Evolutionary conservation across 768 basidiomycete genomes (phyloP).

Genomic region (Melanogaster broomeanus): DNA sequence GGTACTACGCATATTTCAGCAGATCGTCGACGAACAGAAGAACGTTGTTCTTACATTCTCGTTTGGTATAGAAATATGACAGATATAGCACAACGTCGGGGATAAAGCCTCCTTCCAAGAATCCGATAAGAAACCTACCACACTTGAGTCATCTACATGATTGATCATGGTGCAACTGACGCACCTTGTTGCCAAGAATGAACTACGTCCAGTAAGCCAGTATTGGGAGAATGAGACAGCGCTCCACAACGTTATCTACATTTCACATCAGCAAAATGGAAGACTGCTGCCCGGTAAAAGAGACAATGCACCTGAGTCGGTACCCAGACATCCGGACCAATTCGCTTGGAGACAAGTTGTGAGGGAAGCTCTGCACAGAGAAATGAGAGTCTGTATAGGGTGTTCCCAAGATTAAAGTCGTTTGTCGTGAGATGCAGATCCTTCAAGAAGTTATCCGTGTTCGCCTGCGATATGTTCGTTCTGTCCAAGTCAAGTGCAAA

Average conservation of each 20-base stretch:
- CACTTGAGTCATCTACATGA: neutral
- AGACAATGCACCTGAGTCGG: conserved; percentile 47
- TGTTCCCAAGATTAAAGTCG: conserved; percentile 67
- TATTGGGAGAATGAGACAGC: conserved; percentile 57
- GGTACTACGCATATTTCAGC: neutral
- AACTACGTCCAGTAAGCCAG: conserved; percentile 52
- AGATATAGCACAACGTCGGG: conserved; percentile 66
- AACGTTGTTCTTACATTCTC: conserved; percentile 39
- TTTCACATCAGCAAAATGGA: neutral
- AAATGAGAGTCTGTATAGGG: conserved; percentile 52
- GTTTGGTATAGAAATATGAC: conserved; percentile 64
- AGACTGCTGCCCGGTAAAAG: neutral
- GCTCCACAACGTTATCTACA: conserved; percentile 58
- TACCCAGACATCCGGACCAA: conserved; percentile 71
- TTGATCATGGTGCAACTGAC: neutral
- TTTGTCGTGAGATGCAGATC: conserved; percentile 63
- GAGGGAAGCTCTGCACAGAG: conserved; percentile 62
- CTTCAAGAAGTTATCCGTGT: conserved; percentile 66
- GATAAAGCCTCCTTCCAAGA: conserved; percentile 66
- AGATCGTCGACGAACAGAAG: neutral
- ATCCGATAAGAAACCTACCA: conserved; percentile 50
- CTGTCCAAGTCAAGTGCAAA: conserved; percentile 60
- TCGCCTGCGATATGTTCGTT: conserved; percentile 64
- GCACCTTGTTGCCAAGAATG: conserved; percentile 57
- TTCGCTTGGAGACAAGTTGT: conserved; percentile 64